These are phyloP conservation scores for Helianthus tuberosus DNA, from an alignment of 129 eudicot species.

Conservation along the genomic window DNA sequence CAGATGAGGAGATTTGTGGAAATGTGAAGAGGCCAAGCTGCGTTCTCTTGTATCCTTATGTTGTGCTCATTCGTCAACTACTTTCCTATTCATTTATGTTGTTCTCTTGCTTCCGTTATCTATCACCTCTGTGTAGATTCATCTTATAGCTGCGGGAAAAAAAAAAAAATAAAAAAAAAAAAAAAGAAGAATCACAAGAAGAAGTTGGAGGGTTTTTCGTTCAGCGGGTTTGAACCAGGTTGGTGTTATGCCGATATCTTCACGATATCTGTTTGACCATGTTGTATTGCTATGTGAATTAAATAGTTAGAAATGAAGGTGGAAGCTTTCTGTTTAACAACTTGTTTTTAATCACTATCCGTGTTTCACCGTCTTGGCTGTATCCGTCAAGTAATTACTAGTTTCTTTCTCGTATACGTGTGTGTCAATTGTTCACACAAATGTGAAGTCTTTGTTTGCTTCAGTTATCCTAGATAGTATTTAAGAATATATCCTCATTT, in stretches of 20 bases:
- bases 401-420: not conserved
- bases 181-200: constrained; percentile 26
- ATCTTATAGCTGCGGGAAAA: constrained; percentile 22
- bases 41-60: constrained; percentile 47
- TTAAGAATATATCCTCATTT: too few relatives aligned
- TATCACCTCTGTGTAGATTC: constrained; percentile 17
- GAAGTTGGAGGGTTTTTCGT: not conserved
- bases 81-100: not conserved
- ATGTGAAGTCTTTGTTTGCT: not conserved
- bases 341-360: not conserved
- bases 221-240: constrained; percentile 10
- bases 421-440: not conserved
- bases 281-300: not conserved
- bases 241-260: constrained; percentile 4
- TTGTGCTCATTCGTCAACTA: not conserved
- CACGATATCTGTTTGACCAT: not conserved
- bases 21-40: constrained; percentile 48
- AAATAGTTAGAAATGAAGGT: not conserved
- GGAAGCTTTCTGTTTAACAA: constrained; percentile 10
- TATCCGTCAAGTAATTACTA: not conserved
- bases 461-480: not conserved
- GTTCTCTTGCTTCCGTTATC: not conserved
- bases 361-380: not conserved
- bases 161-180: too few relatives aligned
- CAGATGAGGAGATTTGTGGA: constrained; percentile 40